Base-by-base conservation (phyloP, 2,329 filamentous ascomycete species). In the Calonectria pseudoreteaudii region DNA sequence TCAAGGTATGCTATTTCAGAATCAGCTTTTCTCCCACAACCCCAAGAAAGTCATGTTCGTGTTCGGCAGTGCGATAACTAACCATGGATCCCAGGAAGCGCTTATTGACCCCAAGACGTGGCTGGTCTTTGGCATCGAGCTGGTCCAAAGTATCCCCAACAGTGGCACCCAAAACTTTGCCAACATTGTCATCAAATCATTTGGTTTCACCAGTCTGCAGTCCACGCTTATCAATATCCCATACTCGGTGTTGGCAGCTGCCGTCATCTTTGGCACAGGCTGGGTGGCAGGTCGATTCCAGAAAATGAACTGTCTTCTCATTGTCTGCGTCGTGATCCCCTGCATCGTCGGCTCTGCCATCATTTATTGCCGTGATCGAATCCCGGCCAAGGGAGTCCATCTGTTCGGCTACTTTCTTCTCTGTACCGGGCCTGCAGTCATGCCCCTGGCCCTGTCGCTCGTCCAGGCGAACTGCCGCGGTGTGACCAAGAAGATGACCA, bases 401-500 rank as follows among this genome's bases (percentile, higher is more conserved):
- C 84, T 92, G 0, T 87, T 91, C 44, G 90, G 88, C 5, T 91
- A 91, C 81, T 91, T 91, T 77, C 81, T 91, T 8, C 84, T 92
- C 3, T 87, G 87, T 2, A 87, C 88, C 0, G 90, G 90, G 0
- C 87, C 90, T 0, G 85, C 88, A 0, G 87, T 87, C 2, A 86
- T 92, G 82, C 90, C 90, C 0, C 85, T 92, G 1, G 86, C 86
- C 10, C 85, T 91, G 81, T 87, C 90, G 0, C 86, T 91, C 0
- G 87, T 91, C 5, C 88, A 89, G 77, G 85, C 88, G 13, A 91
- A 91, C 78, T 89, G 87, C 74, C 86, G 87, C 16, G 90, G 90
- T 23, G 88, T 90, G 28, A 90, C 90, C 47, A 91, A 91, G 84
- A 91, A 91, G 82, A 90, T 90, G 86, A 90, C 89, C 14, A 87